phyloP scores from a whole-genome alignment of 805 yeast species.

The Priceomyces melissophilus region DNA sequence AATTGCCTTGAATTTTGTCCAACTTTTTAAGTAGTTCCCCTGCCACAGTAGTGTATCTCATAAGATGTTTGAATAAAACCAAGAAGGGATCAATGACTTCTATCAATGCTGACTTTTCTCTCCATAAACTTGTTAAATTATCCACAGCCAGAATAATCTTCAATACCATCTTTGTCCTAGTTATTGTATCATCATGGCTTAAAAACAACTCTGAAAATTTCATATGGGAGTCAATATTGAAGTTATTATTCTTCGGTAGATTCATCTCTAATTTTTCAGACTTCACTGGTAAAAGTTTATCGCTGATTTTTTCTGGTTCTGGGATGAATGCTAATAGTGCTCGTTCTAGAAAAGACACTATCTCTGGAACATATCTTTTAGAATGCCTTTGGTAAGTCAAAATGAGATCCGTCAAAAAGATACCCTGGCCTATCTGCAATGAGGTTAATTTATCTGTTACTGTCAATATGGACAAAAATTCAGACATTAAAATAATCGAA shows the following conservation, averaged over 20 bases:
- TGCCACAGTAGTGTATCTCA: constrained; percentile 32
- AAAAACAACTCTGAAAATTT: constrained; percentile 10
- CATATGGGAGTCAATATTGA: constrained; percentile 4
- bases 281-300: constrained; percentile 5
- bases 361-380: constrained; percentile 81
- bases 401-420: constrained; percentile 62
- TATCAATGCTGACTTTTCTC: constrained; percentile 55
- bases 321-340: constrained; percentile 45
- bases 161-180: constrained; percentile 28
- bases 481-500: constrained; percentile 67
- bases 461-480: constrained; percentile 42
- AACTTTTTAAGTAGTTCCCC: constrained; percentile 48
- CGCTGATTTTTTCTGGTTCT: constrained; percentile 19
- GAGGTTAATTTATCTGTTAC: constrained; percentile 34
- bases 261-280: constrained; percentile 10
- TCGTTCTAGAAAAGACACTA: constrained; percentile 54
- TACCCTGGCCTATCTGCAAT: constrained; percentile 51
- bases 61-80: constrained; percentile 37
- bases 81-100: constrained; percentile 56
- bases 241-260: constrained; percentile 15
- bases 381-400: constrained; percentile 75
- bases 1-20: constrained; percentile 40
- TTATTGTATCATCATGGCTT: constrained; percentile 9
- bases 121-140: constrained; percentile 45
- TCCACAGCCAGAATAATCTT: constrained; percentile 33